phyloP scores from a whole-genome alignment of 1,284 basidiomycete species.

The Trichosporon sp. region DNA sequence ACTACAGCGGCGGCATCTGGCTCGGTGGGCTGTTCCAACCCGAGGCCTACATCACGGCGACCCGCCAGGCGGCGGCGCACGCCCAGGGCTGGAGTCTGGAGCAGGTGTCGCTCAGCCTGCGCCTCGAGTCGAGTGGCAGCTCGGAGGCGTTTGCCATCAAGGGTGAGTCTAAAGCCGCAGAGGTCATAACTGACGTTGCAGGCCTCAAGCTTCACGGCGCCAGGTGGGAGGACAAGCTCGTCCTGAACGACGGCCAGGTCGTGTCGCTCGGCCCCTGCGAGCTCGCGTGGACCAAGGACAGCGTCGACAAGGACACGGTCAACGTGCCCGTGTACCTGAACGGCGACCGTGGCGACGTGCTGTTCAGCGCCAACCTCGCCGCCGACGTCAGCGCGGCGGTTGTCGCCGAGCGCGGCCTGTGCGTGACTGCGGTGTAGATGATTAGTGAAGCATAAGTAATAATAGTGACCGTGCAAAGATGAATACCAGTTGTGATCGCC shows the following conservation, averaged over 20 bases:
- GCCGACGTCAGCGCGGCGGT: constrained; percentile 25
- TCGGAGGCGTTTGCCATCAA: constrained; percentile 75
- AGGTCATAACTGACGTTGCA: constrained; percentile 41
- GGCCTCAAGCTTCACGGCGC: constrained; percentile 83
- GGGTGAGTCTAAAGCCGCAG: constrained; percentile 57
- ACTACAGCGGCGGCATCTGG: constrained; percentile 58
- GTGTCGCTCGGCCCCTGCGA: constrained; percentile 71
- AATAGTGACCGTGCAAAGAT: not conserved
- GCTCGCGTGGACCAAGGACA: constrained; percentile 72
- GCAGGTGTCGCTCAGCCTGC: constrained; percentile 72
- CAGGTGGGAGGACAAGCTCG: constrained; percentile 62
- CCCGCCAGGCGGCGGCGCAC: constrained; percentile 85
- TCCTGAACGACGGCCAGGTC: constrained; percentile 74
- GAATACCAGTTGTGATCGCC: not conserved
- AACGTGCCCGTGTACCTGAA: constrained; percentile 90
- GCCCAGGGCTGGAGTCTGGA: constrained; percentile 85
- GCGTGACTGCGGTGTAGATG: constrained; percentile 32
- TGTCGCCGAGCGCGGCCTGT: constrained; percentile 40
- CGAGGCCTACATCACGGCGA: constrained; percentile 89
- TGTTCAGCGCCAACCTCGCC: constrained; percentile 62
- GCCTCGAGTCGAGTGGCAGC: constrained; percentile 67
- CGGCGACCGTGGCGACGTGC: constrained; percentile 76
- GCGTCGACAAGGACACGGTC: constrained; percentile 54
- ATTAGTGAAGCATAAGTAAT: not conserved
- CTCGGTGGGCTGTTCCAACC: constrained; percentile 92